phyloP scores from a whole-genome alignment of 257 asterid species.

The Nicotiana noctiflora region DNA sequence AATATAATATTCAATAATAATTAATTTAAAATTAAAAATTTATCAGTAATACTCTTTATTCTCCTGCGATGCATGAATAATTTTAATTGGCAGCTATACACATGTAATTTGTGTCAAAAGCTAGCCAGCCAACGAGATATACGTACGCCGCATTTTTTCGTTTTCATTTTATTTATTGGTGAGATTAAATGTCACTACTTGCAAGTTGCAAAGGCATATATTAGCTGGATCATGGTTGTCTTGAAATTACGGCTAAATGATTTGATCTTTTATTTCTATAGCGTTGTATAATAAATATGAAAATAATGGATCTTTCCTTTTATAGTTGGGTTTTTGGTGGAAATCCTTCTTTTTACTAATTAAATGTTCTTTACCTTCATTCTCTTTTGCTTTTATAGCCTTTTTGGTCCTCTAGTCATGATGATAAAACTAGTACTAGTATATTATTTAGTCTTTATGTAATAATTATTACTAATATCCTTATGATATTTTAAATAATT shows the following conservation, averaged over 20 bases:
- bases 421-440: background rate
- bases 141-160: background rate
- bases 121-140: background rate
- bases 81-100: background rate
- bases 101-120: background rate
- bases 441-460: background rate
- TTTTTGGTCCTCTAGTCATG: constrained; percentile 6
- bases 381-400: background rate
- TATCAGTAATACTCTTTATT: too few species aligned
- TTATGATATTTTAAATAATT: background rate
- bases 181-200: background rate
- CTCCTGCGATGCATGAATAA: too few species aligned
- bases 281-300: background rate
- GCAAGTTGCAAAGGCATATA: constrained; percentile 6
- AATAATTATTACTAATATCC: background rate
- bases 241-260: background rate
- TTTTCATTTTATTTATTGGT: background rate
- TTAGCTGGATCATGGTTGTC: constrained; percentile 14
- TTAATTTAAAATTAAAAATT: too few species aligned
- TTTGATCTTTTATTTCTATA: background rate
- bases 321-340: background rate
- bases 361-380: background rate
- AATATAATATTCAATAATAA: too few species aligned
- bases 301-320: constrained; percentile 6
- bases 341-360: background rate